Conservation (phyloP, 306 rosid genomes). For the Prunus mume region DNA sequence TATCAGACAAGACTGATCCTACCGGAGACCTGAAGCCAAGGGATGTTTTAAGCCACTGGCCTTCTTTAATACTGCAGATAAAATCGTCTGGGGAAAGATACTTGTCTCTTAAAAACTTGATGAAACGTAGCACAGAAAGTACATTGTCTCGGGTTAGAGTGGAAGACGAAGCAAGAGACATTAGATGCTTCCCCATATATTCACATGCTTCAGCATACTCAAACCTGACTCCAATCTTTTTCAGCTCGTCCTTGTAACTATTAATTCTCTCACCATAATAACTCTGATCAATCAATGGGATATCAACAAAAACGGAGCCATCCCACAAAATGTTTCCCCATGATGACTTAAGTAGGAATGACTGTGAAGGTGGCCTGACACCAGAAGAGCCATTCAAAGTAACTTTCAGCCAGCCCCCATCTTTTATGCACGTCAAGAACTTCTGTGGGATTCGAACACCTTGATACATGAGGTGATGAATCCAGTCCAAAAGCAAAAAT, state of each 20-base stretch:
- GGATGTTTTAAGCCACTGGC: slow-evolving; percentile 56
- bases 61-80: slow-evolving; percentile 36
- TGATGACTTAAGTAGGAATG: slow-evolving; percentile 48
- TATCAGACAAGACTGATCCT: slow-evolving; percentile 50
- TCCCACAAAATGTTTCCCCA: slow-evolving; percentile 51
- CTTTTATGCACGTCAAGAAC: slow-evolving; percentile 50
- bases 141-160: slow-evolving; percentile 37
- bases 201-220: slow-evolving; percentile 58
- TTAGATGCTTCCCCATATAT: slow-evolving; percentile 58
- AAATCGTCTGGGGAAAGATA: slow-evolving; percentile 31
- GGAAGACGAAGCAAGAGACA: slow-evolving; percentile 47
- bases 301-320: slow-evolving; percentile 59
- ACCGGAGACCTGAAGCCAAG: slow-evolving; percentile 54
- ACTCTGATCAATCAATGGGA: slow-evolving; percentile 54
- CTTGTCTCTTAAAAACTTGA: slow-evolving; percentile 37
- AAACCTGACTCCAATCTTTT: slow-evolving; percentile 64
- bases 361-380: slow-evolving; percentile 54
- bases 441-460: slow-evolving; percentile 22
- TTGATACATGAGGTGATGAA: slow-evolving; percentile 21
- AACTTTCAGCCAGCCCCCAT: slow-evolving; percentile 63
- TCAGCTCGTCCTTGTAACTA: slow-evolving; percentile 53
- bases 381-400: slow-evolving; percentile 34
- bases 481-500: slow-evolving; percentile 67
- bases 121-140: slow-evolving; percentile 50
- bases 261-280: slow-evolving; percentile 49